Evolutionary conservation across 2,329 filamentous ascomycete genomes (phyloP).

Genomic region (Phaeoacremonium minimum): DNA sequence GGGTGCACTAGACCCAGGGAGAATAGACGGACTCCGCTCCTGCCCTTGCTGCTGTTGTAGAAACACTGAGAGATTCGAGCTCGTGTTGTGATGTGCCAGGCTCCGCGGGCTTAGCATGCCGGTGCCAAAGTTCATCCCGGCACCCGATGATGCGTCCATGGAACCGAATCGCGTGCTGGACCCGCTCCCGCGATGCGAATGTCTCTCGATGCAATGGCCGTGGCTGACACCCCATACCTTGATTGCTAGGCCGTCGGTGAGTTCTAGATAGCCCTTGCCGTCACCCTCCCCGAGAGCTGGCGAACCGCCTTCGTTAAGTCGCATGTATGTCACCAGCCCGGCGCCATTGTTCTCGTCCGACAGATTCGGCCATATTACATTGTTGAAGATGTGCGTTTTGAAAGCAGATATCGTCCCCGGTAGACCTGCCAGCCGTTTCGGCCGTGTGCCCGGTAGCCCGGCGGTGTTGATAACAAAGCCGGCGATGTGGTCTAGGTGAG

Average conservation of each 20-base stretch:
- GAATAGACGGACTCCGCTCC: slow-evolving; percentile 10
- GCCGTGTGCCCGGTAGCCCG: slow-evolving; percentile 71
- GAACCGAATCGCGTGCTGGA: slow-evolving; percentile 46
- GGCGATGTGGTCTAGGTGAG: slow-evolving; percentile 92
- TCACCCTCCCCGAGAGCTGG: slow-evolving; percentile 77
- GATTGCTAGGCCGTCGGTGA: slow-evolving; percentile 84
- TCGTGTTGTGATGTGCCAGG: slow-evolving; percentile 17
- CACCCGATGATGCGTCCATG: slow-evolving; percentile 34
- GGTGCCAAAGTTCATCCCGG: slow-evolving; percentile 11
- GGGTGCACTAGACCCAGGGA: slow-evolving; percentile 5
- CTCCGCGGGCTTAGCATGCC: slow-evolving; percentile 18
- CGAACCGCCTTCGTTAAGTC: slow-evolving; percentile 85
- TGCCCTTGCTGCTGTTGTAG: slow-evolving; percentile 16
- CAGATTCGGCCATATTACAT: slow-evolving; percentile 95
- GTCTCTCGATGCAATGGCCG: slow-evolving; percentile 77
- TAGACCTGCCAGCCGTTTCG: slow-evolving; percentile 82
- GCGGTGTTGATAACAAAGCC: slow-evolving; percentile 94
- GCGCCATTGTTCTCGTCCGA: slow-evolving; percentile 95
- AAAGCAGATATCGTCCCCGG: slow-evolving; percentile 88
- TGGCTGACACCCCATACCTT: slow-evolving; percentile 87
- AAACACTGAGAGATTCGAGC: slow-evolving; percentile 11
- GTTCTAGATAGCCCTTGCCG: slow-evolving; percentile 77
- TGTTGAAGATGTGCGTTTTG: slow-evolving; percentile 95
- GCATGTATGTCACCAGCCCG: slow-evolving; percentile 84
- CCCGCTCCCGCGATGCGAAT: slow-evolving; percentile 60